These are phyloP conservation scores for Trichoderma sp. DNA, from an alignment of 2,329 filamentous ascomycete species.

Conservation along the genomic window DNA sequence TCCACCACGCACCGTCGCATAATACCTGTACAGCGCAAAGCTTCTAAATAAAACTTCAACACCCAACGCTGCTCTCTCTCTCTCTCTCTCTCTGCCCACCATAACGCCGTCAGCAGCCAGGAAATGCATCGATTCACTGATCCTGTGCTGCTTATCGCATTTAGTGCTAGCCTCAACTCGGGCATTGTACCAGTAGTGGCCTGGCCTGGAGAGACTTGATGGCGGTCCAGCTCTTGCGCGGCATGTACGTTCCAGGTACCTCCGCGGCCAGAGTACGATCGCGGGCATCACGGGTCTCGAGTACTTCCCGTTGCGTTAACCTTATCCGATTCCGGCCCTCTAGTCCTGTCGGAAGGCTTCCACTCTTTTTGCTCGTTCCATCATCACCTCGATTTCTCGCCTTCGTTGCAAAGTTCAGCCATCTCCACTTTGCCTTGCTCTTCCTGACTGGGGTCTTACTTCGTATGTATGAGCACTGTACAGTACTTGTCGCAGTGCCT, in stretches of 20 bases:
- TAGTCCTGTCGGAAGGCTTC: not conserved
- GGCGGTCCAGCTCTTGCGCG: not conserved
- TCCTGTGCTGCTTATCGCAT: not conserved
- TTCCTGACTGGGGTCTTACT: not conserved
- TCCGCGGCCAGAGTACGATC: not conserved
- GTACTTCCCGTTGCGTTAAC: not conserved
- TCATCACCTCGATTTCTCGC: not conserved
- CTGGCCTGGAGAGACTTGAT: not conserved
- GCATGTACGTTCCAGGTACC: not conserved
- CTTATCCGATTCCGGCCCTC: constrained; percentile 14
- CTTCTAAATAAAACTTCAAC: not conserved
- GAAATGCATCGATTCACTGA: not conserved
- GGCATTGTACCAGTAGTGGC: not conserved
- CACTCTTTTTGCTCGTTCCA: not conserved
- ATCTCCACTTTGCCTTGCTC: constrained; percentile 2
- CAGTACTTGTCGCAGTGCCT: not conserved
- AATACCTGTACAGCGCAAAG: not conserved
- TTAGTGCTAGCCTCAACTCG: not conserved
- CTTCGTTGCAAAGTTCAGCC: constrained; percentile 10
- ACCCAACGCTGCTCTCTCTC: too few relatives aligned
- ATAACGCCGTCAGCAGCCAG: not conserved
- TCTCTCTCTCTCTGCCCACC: not conserved
- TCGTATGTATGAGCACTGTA: too few relatives aligned
- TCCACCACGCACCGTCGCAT: not conserved
- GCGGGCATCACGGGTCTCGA: not conserved